A percentile compares a stretch with the other conserved stretches of the same genome.
Conservation (phyloP, 768 basidiomycete species). For the Rhizopogon vesiculosus region DNA sequence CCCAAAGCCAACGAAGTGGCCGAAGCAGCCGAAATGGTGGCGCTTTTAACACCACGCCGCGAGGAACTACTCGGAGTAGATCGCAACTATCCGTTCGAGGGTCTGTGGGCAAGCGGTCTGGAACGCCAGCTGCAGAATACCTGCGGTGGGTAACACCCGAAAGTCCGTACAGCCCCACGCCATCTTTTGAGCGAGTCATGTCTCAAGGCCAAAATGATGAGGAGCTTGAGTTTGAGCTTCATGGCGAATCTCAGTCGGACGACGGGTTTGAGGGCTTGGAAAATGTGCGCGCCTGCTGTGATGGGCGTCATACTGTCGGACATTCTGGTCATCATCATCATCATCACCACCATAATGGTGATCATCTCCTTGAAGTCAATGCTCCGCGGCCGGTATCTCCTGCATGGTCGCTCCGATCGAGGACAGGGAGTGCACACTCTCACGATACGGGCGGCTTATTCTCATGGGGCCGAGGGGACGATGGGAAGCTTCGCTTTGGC, state of each 20-base stretch:
- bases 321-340: constrained; percentile 50
- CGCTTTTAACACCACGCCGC: constrained; percentile 71
- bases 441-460: constrained; percentile 68
- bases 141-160: constrained; percentile 75
- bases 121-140: constrained; percentile 91
- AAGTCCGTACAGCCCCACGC: constrained; percentile 70
- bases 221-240: constrained; percentile 79
- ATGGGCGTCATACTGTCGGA: constrained; percentile 83
- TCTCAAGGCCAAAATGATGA: constrained; percentile 42
- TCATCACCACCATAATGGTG: constrained; percentile 50
- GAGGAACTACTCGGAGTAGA: constrained; percentile 63
- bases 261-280: constrained; percentile 89
- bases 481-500: constrained; percentile 70
- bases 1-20: constrained; percentile 69
- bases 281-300: constrained; percentile 91
- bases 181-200: constrained; percentile 57
- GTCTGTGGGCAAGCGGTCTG: constrained; percentile 79
- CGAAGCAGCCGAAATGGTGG: constrained; percentile 57
- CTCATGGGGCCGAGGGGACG: constrained; percentile 60
- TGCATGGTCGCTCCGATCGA: constrained; percentile 82
- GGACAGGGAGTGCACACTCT: constrained; percentile 68
- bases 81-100: constrained; percentile 71
- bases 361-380: constrained; percentile 51
- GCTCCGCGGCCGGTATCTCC: constrained; percentile 65
- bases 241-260: constrained; percentile 67